Base-by-base conservation (phyloP, 768 basidiomycete species). In the Floccularia luteovirens region DNA sequence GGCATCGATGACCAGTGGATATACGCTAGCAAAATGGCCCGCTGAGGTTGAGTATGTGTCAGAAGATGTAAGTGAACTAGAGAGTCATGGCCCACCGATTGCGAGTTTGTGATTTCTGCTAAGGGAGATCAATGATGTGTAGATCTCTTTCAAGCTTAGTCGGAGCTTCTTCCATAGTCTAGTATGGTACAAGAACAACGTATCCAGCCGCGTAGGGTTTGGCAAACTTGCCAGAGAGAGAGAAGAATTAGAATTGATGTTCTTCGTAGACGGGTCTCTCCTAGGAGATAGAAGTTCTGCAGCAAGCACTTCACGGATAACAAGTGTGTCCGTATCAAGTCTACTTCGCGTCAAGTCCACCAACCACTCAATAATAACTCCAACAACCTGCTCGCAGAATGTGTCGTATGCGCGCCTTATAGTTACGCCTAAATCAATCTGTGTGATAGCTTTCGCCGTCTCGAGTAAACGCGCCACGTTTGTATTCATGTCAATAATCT, bases 351-450 rank as follows among this genome's bases (percentile, higher is more conserved):
- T 83, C 39, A 90, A 67, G 57, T 90, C 87, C 43, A 86, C 62
- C 30, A 91, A 64, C 88, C 86, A 87, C 57, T 90, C 85, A 44
- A 93, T 84, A 43, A 96, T 75, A 31, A 90, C 83, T 1, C 76
- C 77, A 5, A 76, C 79, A 25, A 90, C 72, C 57, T 91, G 82
- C 54, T 98, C 94, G 47, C 84, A 74, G 54, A 91, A 96, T 0
- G 85, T 87, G 52, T 94, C 90, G 52, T 82, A 80, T 4, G 88
- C 84, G 30, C 86, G 73, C 3, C 92, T 79, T 39, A 98, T 78
- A 3, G 89, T 92, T 27, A 96, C 87, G 11, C 86, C 90, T 2
- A 98, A 67, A 49, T 98, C 94, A 43, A 97, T 91, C 52, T 90
- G 84, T 4, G 79, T 66, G 44, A 97, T 79, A 38, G 75, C 70